A percentile compares a stretch with the other conserved stretches of the same genome.
Conservation (phyloP, 768 basidiomycete genomes). For the Arthromyces matolae region DNA sequence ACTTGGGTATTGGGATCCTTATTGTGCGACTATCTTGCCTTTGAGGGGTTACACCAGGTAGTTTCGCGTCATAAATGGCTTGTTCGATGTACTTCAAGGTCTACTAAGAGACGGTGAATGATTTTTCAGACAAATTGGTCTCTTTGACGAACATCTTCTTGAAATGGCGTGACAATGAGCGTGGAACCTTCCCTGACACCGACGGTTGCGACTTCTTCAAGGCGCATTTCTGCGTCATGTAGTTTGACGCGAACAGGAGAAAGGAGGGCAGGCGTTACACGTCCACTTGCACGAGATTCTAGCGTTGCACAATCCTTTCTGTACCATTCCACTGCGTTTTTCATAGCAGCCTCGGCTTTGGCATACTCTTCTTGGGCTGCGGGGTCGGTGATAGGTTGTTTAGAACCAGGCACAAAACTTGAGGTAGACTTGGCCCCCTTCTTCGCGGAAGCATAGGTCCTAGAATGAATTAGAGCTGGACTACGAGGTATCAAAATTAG, state of each 20-base stretch:
- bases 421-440: slow-evolving; percentile 48
- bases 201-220: slow-evolving; percentile 77
- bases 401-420: slow-evolving; percentile 63
- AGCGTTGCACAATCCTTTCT: slow-evolving; percentile 70
- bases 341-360: slow-evolving; percentile 64
- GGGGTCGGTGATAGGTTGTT: slow-evolving; percentile 53
- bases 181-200: slow-evolving; percentile 76
- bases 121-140: background rate
- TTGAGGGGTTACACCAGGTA: slow-evolving; percentile 72
- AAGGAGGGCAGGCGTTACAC: slow-evolving; percentile 70
- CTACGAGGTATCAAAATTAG: background rate
- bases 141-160: slow-evolving; percentile 61
- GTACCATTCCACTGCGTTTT: slow-evolving; percentile 63
- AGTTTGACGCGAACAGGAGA: slow-evolving; percentile 61
- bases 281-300: slow-evolving; percentile 71
- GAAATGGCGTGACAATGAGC: slow-evolving; percentile 72
- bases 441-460: slow-evolving; percentile 27
- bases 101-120: slow-evolving; percentile 43
- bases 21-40: slow-evolving; percentile 66
- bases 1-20: slow-evolving; percentile 81
- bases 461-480: background rate
- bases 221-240: slow-evolving; percentile 35
- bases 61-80: slow-evolving; percentile 70
- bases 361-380: slow-evolving; percentile 56
- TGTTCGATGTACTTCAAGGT: slow-evolving; percentile 72